A percentile compares a stretch with the other conserved stretches of the same genome.
phyloP scores from a whole-genome alignment of 1,139 yeast genomes.

The Diutina ranongensis region DNA sequence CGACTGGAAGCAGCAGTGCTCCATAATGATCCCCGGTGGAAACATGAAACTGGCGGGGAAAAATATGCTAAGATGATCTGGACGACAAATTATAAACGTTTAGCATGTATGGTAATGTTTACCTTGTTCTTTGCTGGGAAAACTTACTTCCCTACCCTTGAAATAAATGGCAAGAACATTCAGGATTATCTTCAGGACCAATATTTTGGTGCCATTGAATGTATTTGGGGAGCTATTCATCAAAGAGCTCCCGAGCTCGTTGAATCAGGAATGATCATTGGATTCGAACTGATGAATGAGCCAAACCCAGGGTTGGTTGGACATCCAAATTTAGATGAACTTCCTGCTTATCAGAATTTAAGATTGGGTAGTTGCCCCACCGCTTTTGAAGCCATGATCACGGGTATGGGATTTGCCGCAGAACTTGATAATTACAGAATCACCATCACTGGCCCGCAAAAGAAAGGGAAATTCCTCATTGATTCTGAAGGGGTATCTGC shows the following conservation, averaged over 20 bases:
- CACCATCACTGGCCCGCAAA: constrained; percentile 63
- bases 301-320: constrained; percentile 66
- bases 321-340: constrained; percentile 28
- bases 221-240: constrained; percentile 42
- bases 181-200: constrained; percentile 67
- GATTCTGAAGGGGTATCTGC: constrained; percentile 61
- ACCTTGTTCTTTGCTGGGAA: constrained; percentile 77
- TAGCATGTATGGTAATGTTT: constrained; percentile 76
- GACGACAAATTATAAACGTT: constrained; percentile 76
- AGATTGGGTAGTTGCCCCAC: constrained; percentile 63
- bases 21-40: constrained; percentile 41
- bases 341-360: constrained; percentile 46
- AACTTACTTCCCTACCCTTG: constrained; percentile 58
- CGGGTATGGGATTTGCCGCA: constrained; percentile 65
- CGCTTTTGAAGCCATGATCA: constrained; percentile 41
- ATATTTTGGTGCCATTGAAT: constrained; percentile 42
- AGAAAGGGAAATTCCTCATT: constrained; percentile 39
- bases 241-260: constrained; percentile 42
- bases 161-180: constrained; percentile 59
- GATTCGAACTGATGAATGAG: constrained; percentile 82
- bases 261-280: constrained; percentile 44
- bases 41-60: constrained; percentile 15
- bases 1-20: constrained; percentile 63
- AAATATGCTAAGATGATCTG: constrained; percentile 77
- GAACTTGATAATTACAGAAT: constrained; percentile 58